phyloP scores from a whole-genome alignment of 805 yeast genomes.

The Metschnikowia koreensis region DNA sequence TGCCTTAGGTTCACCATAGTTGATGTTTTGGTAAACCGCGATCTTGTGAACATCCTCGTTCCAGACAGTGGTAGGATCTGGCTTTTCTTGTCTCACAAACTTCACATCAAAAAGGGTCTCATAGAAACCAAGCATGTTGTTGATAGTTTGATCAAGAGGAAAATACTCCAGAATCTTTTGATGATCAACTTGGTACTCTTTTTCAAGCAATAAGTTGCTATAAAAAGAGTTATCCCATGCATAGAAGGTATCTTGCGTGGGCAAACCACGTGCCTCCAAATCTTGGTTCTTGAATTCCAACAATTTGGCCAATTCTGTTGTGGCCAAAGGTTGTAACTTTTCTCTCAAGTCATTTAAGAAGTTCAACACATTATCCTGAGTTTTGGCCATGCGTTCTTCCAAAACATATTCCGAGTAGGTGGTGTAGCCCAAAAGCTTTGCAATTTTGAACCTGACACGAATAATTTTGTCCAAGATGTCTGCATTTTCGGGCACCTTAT shows the following conservation, averaged over 20 bases:
- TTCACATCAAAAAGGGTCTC: slow-evolving; percentile 67
- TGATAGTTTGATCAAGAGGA: slow-evolving; percentile 67
- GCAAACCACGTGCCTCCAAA: slow-evolving; percentile 43
- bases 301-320: slow-evolving; percentile 49
- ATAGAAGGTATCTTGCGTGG: slow-evolving; percentile 40
- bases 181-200: slow-evolving; percentile 69
- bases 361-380: slow-evolving; percentile 52
- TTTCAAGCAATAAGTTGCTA: slow-evolving; percentile 62
- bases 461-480: slow-evolving; percentile 59
- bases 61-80: slow-evolving; percentile 54
- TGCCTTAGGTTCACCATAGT: slow-evolving; percentile 33
- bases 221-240: slow-evolving; percentile 77
- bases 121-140: slow-evolving; percentile 68
- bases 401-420: slow-evolving; percentile 68
- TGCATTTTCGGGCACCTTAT: slow-evolving; percentile 61
- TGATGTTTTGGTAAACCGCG: slow-evolving; percentile 65
- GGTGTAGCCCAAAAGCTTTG: slow-evolving; percentile 62
- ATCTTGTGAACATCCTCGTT: slow-evolving; percentile 74
- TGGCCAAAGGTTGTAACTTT: slow-evolving; percentile 60
- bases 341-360: slow-evolving; percentile 62
- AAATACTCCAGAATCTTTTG: slow-evolving; percentile 72
- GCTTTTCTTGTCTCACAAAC: slow-evolving; percentile 51
- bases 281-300: slow-evolving; percentile 54
- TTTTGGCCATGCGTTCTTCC: slow-evolving; percentile 81
- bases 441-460: slow-evolving; percentile 58